Conservation (phyloP, 2,329 filamentous ascomycete genomes). For the Grosmannia clavigera region DNA sequence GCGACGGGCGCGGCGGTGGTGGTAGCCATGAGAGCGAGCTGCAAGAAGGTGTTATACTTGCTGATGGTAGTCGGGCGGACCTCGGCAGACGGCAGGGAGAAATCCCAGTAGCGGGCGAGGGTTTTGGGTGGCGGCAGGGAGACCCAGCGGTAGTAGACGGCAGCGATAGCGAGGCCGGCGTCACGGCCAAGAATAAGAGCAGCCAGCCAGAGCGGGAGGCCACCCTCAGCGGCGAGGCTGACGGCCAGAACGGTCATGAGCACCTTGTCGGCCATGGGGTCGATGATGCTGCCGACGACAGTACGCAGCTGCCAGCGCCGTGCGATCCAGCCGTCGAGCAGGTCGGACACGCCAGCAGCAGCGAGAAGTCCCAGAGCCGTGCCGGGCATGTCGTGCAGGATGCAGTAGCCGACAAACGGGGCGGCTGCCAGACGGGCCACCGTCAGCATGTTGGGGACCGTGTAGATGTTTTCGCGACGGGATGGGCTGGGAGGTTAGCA, state of each 20-base stretch:
- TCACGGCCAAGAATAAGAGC: conserved; percentile 86
- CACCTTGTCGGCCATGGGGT: conserved; percentile 93
- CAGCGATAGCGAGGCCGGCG: conserved; percentile 66
- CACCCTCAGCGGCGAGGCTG: conserved; percentile 70
- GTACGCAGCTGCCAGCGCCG: conserved; percentile 79
- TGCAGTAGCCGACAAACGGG: conserved; percentile 76
- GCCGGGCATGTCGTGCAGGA: conserved; percentile 69
- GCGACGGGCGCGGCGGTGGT: conserved; percentile 67
- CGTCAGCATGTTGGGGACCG: conserved; percentile 86
- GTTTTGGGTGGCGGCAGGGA: conserved; percentile 90
- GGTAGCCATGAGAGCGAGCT: conserved; percentile 73
- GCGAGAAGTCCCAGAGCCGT: conserved; percentile 77
- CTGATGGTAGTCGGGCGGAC: conserved; percentile 73
- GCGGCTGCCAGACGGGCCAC: conserved; percentile 73
- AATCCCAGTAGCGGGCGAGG: conserved; percentile 90
- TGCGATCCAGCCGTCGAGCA: conserved; percentile 90
- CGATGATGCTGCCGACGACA: conserved; percentile 87
- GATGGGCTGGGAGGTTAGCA: neutral
- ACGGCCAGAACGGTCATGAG: conserved; percentile 91
- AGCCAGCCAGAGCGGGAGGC: conserved; percentile 77
- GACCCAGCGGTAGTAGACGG: conserved; percentile 93
- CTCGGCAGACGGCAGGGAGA: conserved; percentile 77
- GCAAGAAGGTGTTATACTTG: conserved; percentile 89
- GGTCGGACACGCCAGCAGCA: conserved; percentile 83
- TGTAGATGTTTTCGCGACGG: conserved; percentile 84